These are phyloP conservation scores for Pyrenopolyporus hunteri DNA, from an alignment of 495 filamentous ascomycete species.

Conservation along the genomic window DNA sequence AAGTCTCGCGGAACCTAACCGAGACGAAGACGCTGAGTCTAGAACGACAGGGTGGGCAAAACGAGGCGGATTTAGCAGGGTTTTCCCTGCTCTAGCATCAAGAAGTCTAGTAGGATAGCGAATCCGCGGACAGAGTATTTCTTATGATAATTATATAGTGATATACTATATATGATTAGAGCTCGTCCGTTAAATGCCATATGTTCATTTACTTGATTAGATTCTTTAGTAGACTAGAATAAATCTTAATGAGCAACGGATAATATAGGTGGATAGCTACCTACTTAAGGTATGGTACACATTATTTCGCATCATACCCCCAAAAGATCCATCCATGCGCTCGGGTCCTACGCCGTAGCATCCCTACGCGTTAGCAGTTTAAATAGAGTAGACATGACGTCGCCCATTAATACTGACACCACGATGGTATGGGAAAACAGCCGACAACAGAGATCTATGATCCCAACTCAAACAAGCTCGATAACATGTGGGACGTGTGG, in stretches of 20 bases:
- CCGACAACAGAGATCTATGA: conserved; percentile 25
- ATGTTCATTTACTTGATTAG: conserved; percentile 5
- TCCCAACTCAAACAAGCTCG: conserved; percentile 18
- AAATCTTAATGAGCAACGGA: conserved; percentile 21
- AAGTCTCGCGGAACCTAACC: conserved; percentile 14
- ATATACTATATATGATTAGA: background rate
- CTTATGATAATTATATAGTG: background rate
- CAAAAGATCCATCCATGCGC: conserved; percentile 23
- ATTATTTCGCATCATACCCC: background rate
- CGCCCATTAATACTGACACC: conserved; percentile 17
- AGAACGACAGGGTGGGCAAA: conserved; percentile 2
- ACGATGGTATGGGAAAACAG: conserved; percentile 30
- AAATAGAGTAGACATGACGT: conserved; percentile 25
- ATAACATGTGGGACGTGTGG: conserved; percentile 3
- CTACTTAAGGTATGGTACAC: background rate
- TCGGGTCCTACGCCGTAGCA: conserved; percentile 16
- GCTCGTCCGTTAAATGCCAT: background rate
- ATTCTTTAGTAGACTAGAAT: background rate
- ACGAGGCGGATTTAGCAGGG: conserved; percentile 22
- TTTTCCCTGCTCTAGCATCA: conserved; percentile 8
- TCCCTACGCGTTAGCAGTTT: conserved; percentile 3
- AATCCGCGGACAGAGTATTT: background rate
- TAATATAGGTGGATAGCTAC: background rate
- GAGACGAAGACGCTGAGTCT: conserved; percentile 17
- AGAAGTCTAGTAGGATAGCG: background rate